These are phyloP conservation scores for Colletotrichum sp. DNA, from an alignment of 2,329 filamentous ascomycete species.

Conservation along the genomic window DNA sequence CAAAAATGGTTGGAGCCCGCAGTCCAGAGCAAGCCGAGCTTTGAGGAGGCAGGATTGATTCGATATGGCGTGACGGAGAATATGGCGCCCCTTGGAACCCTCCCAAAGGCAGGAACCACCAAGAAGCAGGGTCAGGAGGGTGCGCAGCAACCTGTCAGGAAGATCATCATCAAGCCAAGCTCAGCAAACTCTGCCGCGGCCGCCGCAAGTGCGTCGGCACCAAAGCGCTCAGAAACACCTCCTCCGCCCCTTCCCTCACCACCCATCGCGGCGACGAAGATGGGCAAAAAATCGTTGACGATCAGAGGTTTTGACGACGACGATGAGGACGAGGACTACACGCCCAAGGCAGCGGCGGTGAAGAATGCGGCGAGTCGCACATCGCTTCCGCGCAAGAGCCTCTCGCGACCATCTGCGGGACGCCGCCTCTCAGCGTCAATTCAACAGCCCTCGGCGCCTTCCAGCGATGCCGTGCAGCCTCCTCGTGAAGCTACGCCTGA, in stretches of 20 bases:
- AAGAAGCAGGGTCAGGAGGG: conserved; percentile 38
- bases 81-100: conserved; percentile 81
- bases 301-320: conserved; percentile 13
- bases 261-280: conserved; percentile 5
- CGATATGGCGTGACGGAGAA: conserved; percentile 78
- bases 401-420: conserved; percentile 16
- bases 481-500: conserved; percentile 1
- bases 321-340: conserved; percentile 13
- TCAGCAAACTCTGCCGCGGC: conserved; percentile 22
- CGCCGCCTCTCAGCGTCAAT: conserved; percentile 14
- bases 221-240: conserved; percentile 16
- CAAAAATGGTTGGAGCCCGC: conserved; percentile 63
- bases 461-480: conserved; percentile 17
- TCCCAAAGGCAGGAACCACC: conserved; percentile 62
- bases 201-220: conserved; percentile 5
- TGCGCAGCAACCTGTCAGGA: conserved; percentile 35
- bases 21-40: conserved; percentile 69
- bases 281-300: conserved; percentile 6
- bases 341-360: conserved; percentile 1
- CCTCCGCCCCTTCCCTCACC: conserved; percentile 10
- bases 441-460: neutral
- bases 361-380: conserved; percentile 9
- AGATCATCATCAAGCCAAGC: conserved; percentile 48
- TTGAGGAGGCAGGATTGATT: conserved; percentile 76
- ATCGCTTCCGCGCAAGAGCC: conserved; percentile 19